A percentile compares a stretch with the other conserved stretches of the same genome.
Evolutionary conservation across 2,329 filamentous ascomycete genomes (phyloP).

Genomic region (Penicillium frequentans): DNA sequence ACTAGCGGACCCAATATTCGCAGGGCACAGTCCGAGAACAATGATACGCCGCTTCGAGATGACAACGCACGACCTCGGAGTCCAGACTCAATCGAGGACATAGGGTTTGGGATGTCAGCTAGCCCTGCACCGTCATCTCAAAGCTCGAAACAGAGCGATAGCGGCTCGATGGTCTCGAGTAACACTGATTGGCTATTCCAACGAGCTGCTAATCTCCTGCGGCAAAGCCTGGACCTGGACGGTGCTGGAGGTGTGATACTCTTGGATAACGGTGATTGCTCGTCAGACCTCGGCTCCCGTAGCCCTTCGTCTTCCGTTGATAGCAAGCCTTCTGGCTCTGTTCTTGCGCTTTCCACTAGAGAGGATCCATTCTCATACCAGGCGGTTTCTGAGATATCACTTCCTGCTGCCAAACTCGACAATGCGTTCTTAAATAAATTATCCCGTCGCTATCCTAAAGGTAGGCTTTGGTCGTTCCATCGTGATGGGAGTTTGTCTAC

Average conservation of each 20-base stretch:
- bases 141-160: neutral
- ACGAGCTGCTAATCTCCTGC: constrained; percentile 48
- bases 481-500: neutral
- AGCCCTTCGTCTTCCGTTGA: neutral
- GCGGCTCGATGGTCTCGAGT: neutral
- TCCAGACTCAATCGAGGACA: neutral
- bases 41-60: neutral
- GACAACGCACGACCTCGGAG: neutral
- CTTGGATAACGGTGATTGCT: constrained; percentile 6
- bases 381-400: neutral
- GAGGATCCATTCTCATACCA: neutral
- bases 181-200: constrained; percentile 38
- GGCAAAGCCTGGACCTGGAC: constrained; percentile 44
- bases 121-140: neutral
- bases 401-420: neutral
- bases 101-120: neutral
- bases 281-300: no score
- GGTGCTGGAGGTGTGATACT: constrained; percentile 46
- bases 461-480: neutral
- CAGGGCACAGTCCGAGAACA: neutral
- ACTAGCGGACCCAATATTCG: neutral
- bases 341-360: neutral
- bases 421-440: neutral
- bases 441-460: neutral
- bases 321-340: neutral